These are phyloP conservation scores for Annulohypoxylon nitens DNA, from an alignment of 495 filamentous ascomycete genomes.

Conservation along the genomic window DNA sequence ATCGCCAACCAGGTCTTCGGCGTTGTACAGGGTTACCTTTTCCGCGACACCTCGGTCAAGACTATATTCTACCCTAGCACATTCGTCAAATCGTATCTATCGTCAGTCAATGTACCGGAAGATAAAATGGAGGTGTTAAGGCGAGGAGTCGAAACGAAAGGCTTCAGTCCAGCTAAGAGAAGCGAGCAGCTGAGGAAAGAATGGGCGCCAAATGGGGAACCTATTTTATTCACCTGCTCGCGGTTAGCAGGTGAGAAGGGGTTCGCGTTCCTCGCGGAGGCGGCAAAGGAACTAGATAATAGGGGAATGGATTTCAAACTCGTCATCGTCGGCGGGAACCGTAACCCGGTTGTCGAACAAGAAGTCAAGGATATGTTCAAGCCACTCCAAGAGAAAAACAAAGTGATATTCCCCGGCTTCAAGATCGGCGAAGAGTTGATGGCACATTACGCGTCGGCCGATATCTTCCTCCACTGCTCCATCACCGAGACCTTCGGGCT, in stretches of 20 bases:
- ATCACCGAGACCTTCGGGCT: constrained; percentile 76
- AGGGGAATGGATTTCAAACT: constrained; percentile 69
- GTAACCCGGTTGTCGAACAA: constrained; percentile 67
- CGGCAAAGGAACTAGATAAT: constrained; percentile 61
- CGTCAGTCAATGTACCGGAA: constrained; percentile 60
- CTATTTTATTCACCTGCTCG: constrained; percentile 70
- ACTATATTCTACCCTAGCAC: constrained; percentile 73
- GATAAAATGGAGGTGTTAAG: constrained; percentile 67
- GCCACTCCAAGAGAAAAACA: constrained; percentile 55
- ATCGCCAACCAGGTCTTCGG: constrained; percentile 69
- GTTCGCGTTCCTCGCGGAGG: constrained; percentile 70
- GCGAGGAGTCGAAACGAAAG: constrained; percentile 70
- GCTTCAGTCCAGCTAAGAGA: constrained; percentile 65
- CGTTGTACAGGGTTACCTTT: constrained; percentile 69
- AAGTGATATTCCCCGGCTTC: constrained; percentile 71
- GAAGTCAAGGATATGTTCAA: constrained; percentile 67
- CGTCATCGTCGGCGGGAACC: constrained; percentile 72
- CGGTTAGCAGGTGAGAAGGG: constrained; percentile 75
- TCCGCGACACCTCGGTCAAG: constrained; percentile 66
- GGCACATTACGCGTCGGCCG: constrained; percentile 69
- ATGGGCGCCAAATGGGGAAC: constrained; percentile 69
- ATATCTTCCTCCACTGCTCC: constrained; percentile 74
- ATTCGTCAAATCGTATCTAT: constrained; percentile 68
- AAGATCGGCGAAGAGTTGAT: constrained; percentile 66
- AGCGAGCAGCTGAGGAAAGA: constrained; percentile 61